These are phyloP conservation scores for Voacanga thouarsii DNA, from an alignment of 257 asterid genomes.

Conservation along the genomic window DNA sequence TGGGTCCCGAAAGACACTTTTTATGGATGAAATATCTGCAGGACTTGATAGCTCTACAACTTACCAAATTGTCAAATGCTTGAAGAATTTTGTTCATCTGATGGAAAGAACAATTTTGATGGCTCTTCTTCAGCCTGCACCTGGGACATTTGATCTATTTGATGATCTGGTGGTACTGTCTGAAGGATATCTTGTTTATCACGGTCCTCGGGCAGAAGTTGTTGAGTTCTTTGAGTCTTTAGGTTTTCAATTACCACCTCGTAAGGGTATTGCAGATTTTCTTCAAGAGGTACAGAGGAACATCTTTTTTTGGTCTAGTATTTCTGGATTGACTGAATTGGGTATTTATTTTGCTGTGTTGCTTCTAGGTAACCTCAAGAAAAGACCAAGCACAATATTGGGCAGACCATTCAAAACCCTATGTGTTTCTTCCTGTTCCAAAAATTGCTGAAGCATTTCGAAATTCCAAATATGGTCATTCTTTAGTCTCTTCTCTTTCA, in stretches of 20 bases:
- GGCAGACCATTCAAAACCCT: slow-evolving; percentile 68
- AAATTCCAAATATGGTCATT: slow-evolving; percentile 55
- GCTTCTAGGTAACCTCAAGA: slow-evolving; percentile 62
- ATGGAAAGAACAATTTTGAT: slow-evolving; percentile 83
- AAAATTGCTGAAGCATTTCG: slow-evolving; percentile 68
- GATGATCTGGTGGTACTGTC: slow-evolving; percentile 80
- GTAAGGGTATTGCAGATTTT: slow-evolving; percentile 85
- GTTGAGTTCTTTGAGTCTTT: slow-evolving; percentile 70
- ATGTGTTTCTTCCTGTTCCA: slow-evolving; percentile 64
- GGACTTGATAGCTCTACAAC: slow-evolving; percentile 97
- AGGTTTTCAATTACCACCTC: slow-evolving; percentile 85
- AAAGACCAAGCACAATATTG: slow-evolving; percentile 92
- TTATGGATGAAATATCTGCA: slow-evolving; percentile 94
- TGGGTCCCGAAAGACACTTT: slow-evolving; percentile 84
- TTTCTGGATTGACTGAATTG: slow-evolving; percentile 5
- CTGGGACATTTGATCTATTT: slow-evolving; percentile 83
- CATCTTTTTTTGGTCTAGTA: not conserved
- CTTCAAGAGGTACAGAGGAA: slow-evolving; percentile 95
- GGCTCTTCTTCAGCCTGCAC: slow-evolving; percentile 97
- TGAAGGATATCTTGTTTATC: slow-evolving; percentile 74
- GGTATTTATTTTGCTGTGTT: slow-evolving; percentile 2
- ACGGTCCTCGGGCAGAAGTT: slow-evolving; percentile 73
- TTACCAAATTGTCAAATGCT: slow-evolving; percentile 78
- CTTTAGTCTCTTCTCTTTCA: slow-evolving; percentile 41
- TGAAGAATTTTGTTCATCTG: slow-evolving; percentile 74